Conservation (phyloP, 768 basidiomycete species). For the Suillus fuscotomentosus region DNA sequence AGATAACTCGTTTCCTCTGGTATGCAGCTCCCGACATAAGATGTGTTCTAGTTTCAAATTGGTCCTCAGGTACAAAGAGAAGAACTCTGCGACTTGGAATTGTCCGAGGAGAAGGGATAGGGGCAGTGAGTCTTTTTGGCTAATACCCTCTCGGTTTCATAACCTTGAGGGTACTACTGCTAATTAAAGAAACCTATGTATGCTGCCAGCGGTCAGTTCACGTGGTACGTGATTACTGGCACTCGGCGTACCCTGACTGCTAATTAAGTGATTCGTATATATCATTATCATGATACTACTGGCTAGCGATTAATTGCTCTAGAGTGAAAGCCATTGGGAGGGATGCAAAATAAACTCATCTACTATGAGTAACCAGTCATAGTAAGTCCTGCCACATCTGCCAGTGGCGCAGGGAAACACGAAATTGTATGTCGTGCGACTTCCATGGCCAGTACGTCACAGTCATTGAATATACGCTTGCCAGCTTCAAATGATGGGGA, state of each 20-base stretch:
- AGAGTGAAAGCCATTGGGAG: not conserved
- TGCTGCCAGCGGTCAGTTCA: not conserved
- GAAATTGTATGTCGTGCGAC: not conserved
- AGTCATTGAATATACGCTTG: not conserved
- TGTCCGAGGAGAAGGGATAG: not conserved
- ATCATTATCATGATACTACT: too few species aligned
- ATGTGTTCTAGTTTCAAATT: not conserved
- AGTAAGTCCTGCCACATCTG: too few species aligned
- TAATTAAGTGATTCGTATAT: too few species aligned
- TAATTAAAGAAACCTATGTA: not conserved
- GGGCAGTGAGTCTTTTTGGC: not conserved
- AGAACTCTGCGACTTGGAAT: not conserved
- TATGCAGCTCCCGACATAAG: not conserved
- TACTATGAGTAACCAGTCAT: not conserved
- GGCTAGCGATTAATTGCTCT: not conserved
- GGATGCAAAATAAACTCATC: not conserved
- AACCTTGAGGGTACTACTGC: not conserved
- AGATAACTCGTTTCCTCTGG: not conserved
- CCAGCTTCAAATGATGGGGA: not conserved
- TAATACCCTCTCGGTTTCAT: not conserved
- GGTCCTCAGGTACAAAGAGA: not conserved
- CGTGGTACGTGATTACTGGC: too few species aligned
- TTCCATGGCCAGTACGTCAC: not conserved
- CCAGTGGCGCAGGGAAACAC: not conserved
- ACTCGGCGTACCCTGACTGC: too few species aligned